Evolutionary conservation across 768 basidiomycete genomes (phyloP).

Genomic region (Amanita fuliginea): DNA sequence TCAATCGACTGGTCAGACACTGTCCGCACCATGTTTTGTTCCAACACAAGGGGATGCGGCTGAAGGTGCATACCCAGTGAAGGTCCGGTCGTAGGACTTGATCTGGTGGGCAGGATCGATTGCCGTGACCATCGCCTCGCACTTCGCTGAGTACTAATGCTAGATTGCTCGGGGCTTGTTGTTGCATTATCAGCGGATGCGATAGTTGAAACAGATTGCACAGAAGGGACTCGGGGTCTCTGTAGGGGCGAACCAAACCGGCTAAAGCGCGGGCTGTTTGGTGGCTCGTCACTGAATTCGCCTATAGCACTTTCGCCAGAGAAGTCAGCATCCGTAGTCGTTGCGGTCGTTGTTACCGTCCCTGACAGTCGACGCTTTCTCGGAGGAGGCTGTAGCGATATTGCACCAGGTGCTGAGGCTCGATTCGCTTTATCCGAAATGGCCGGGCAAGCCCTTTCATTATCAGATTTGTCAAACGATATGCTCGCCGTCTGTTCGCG

Average conservation of each 20-base stretch:
- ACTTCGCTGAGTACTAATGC: constrained; percentile 24
- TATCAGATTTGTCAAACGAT: constrained; percentile 2
- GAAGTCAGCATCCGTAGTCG: neutral
- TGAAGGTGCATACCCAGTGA: constrained; percentile 21
- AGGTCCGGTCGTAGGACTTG: constrained; percentile 51
- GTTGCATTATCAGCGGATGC: constrained; percentile 27
- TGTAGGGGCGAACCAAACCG: constrained; percentile 28
- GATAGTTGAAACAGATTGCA: constrained; percentile 33
- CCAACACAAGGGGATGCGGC: constrained; percentile 20
- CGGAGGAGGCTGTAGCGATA: constrained; percentile 38
- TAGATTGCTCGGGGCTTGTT: constrained; percentile 24
- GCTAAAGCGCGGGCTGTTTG: constrained; percentile 14
- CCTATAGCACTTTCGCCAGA: neutral
- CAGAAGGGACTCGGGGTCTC: constrained; percentile 27
- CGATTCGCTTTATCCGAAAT: constrained; percentile 19
- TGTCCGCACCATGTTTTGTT: constrained; percentile 24
- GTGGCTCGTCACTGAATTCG: constrained; percentile 13
- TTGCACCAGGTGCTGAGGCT: constrained; percentile 21
- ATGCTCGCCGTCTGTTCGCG: constrained; percentile 9
- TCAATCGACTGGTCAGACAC: constrained; percentile 25
- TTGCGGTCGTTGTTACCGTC: constrained; percentile 12
- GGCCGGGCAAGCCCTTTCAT: constrained; percentile 20
- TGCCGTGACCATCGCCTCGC: constrained; percentile 47
- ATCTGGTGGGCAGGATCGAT: constrained; percentile 34
- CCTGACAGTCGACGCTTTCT: constrained; percentile 35